These are phyloP conservation scores for Cyberlindnera lachancei DNA, from an alignment of 805 yeast species.

Conservation along the genomic window DNA sequence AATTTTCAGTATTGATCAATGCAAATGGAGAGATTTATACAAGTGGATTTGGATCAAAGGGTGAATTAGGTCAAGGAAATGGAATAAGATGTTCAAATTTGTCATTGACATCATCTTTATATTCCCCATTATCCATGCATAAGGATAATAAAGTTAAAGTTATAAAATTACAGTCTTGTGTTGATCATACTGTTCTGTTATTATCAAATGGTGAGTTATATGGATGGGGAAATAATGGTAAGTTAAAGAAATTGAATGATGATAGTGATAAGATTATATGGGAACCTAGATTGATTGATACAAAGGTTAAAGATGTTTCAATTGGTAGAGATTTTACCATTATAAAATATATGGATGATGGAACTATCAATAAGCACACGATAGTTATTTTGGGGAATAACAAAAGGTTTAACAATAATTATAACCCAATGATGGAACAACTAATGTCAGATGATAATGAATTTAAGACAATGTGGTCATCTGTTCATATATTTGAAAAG, in stretches of 20 bases:
- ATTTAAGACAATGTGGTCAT: constrained; percentile 61
- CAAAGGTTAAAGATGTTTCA: constrained; percentile 2
- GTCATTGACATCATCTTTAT: background rate
- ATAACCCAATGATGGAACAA: background rate
- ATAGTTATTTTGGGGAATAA: background rate
- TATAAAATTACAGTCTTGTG: constrained; percentile 27
- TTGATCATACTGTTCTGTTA: constrained; percentile 38
- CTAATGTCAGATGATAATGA: background rate
- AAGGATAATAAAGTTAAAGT: background rate
- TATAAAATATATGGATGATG: constrained; percentile 21
- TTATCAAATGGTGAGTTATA: constrained; percentile 35
- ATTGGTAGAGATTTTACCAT: constrained; percentile 58
- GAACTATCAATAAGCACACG: too few relatives aligned
- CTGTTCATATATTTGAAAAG: constrained; percentile 43
- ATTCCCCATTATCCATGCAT: background rate
- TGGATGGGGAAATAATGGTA: constrained; percentile 67
- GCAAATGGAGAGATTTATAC: constrained; percentile 33
- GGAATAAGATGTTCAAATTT: constrained; percentile 3
- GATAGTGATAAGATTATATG: constrained; percentile 10
- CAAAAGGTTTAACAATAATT: background rate
- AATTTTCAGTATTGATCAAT: constrained; percentile 48
- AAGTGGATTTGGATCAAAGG: constrained; percentile 61
- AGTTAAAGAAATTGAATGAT: constrained; percentile 39
- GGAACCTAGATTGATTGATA: constrained; percentile 6
- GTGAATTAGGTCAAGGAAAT: constrained; percentile 61